Base-by-base conservation (phyloP, 345 rosid species). In the Geranium brycei region DNA sequence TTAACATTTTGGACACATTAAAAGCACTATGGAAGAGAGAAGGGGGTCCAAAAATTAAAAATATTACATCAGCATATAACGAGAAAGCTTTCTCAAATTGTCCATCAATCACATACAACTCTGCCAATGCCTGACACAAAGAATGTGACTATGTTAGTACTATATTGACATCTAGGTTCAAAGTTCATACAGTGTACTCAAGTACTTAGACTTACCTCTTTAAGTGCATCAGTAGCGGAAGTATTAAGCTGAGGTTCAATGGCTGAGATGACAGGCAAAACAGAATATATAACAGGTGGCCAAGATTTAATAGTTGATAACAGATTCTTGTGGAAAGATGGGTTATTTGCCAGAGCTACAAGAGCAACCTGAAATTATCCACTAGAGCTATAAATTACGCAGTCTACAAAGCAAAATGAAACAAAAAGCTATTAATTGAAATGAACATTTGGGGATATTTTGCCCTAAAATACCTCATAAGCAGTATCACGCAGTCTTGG, bases 401-500 rank as follows among this genome's bases (percentile, higher is more conserved):
- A 57, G 18, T 57, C 55, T 57, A 60, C 64, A 78, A 32, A 66
- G 10, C 14, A 63, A 57, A 47, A 53, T 64, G 53, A 47, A 11
- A 58, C 4, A 32, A 55, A 60, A 59, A 51, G 23, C 31, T 41
- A 77, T 28, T 17, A 35, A 4, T 35, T 35, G 41, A 40, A 7
- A 31, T 11, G 15, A 23, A n/a, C 41, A 53, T 31, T 32, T 63
- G 17, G 38, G 15, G 17, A 58, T 56, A 61, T 31, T 31, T 30
- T 19, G 14, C 60, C 62, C 40, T 17, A 23, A 71, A 79, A 59
- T 71, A 88, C 99, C 97, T 95, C 99, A 75, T 95, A 95, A 69
- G 85, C 97, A 68, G 97, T 95, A 78, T 95, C 99, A 73, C 91
- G 91, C 69, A 95, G 80, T 81, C 79, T 91, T 59, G 99, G 97